Percentiles rank a stretch among this genome's conserved stretches.
Evolutionary conservation across 306 rosid genomes (phyloP).

Genomic region (Glycyrrhiza uralensis): DNA sequence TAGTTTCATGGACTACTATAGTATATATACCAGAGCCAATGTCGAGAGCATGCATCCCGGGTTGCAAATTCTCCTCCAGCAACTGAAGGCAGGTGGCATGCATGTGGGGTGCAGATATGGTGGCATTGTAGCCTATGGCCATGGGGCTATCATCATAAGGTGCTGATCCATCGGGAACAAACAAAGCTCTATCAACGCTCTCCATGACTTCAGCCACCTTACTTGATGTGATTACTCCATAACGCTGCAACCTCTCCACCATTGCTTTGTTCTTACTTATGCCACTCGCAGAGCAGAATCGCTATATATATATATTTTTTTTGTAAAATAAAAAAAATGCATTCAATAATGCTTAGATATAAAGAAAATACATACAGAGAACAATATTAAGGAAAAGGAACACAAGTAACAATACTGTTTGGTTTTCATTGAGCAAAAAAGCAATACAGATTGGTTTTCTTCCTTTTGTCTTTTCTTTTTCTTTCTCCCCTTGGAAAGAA

Average conservation of each 20-base stretch:
- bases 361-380: not conserved
- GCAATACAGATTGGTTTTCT: too few species aligned
- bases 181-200: slow-evolving; percentile 73
- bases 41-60: slow-evolving; percentile 91
- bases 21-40: slow-evolving; percentile 75
- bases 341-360: not conserved
- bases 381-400: not conserved
- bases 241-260: slow-evolving; percentile 74
- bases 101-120: slow-evolving; percentile 99
- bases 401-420: not conserved
- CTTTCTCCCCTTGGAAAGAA: not conserved
- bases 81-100: slow-evolving; percentile 92
- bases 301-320: slow-evolving; percentile 60
- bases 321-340: not conserved
- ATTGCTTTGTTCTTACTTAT: slow-evolving; percentile 61
- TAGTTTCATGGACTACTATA: not conserved
- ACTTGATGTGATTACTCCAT: slow-evolving; percentile 65
- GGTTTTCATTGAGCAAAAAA: too few species aligned
- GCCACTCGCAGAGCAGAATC: slow-evolving; percentile 51
- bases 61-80: slow-evolving; percentile 78
- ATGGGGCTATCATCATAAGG: slow-evolving; percentile 80
- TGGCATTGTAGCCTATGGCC: slow-evolving; percentile 89
- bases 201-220: slow-evolving; percentile 79
- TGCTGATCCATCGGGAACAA: slow-evolving; percentile 65
- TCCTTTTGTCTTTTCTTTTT: slow-evolving; percentile 12